Evolutionary conservation across 1,284 basidiomycete genomes (phyloP).

Genomic region (Phlebopus sp.): DNA sequence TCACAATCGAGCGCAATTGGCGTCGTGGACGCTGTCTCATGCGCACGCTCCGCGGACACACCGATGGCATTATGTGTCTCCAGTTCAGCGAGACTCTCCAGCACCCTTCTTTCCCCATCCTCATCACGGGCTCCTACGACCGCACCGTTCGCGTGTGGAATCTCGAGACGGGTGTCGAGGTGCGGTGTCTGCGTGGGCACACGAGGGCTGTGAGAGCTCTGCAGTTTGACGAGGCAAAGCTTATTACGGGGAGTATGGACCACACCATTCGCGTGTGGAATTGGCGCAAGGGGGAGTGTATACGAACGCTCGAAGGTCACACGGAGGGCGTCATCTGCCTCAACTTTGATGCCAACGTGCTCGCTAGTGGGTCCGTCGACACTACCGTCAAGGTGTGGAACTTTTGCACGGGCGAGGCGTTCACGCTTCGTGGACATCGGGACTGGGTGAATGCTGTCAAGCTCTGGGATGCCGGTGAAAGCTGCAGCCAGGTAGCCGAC

Average conservation of each 20-base stretch:
- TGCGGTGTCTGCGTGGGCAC: conserved; percentile 87
- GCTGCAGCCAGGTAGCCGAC: conserved; percentile 38
- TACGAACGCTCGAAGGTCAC: conserved; percentile 86
- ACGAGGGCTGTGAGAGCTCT: conserved; percentile 88
- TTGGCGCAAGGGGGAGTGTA: conserved; percentile 92
- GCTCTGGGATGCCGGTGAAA: conserved; percentile 80
- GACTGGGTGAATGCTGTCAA: conserved; percentile 98
- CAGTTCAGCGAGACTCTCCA: conserved; percentile 89
- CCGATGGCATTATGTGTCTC: conserved; percentile 96
- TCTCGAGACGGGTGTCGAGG: conserved; percentile 84
- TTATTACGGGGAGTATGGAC: conserved; percentile 98
- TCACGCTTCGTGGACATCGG: conserved; percentile 87
- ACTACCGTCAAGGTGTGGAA: conserved; percentile 95
- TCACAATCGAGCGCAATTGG: conserved; percentile 97
- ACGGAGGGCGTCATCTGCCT: conserved; percentile 91
- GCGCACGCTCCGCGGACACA: conserved; percentile 87
- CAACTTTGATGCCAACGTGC: conserved; percentile 88
- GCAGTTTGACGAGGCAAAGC: conserved; percentile 94
- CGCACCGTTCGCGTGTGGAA: conserved; percentile 97
- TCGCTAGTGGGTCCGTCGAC: conserved; percentile 91
- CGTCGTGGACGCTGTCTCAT: conserved; percentile 86
- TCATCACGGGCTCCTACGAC: conserved; percentile 98
- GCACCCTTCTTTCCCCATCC: conserved; percentile 85
- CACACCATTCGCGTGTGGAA: conserved; percentile 96
- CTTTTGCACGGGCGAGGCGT: conserved; percentile 88